Percentiles rank a stretch among this genome's conserved stretches.
These are phyloP conservation scores for Combretum micranthum DNA, from an alignment of 345 rosid species.

Conservation along the genomic window DNA sequence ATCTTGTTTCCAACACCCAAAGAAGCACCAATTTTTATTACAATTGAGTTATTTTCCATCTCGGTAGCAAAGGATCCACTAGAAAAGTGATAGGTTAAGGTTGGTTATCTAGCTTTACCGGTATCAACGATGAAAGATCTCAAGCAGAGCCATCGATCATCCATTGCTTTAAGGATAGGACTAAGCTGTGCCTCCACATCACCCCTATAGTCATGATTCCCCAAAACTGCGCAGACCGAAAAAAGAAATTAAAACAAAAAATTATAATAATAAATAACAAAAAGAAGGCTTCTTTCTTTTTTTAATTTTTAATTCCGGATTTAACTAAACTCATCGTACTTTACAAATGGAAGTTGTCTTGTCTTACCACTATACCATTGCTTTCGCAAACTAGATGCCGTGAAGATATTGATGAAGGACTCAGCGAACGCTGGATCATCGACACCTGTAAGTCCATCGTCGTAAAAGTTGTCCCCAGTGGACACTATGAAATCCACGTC, in stretches of 20 bases:
- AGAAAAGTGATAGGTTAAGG: too few relatives aligned
- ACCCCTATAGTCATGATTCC: slow-evolving; percentile 69
- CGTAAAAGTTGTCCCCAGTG: slow-evolving; percentile 51
- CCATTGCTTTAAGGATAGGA: slow-evolving; percentile 29
- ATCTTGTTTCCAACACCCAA: too few relatives aligned
- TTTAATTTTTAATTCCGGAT: too few relatives aligned
- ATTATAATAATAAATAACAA: background rate
- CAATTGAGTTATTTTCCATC: too few relatives aligned
- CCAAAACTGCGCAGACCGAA: slow-evolving; percentile 57
- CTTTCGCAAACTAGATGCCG: slow-evolving; percentile 34
- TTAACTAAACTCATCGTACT: too few relatives aligned
- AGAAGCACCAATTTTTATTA: too few relatives aligned
- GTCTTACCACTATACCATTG: slow-evolving; percentile 41
- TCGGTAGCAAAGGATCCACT: too few relatives aligned
- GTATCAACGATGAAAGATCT: slow-evolving; percentile 41
- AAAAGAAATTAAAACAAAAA: background rate
- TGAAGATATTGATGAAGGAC: slow-evolving; percentile 38
- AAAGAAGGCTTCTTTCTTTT: background rate
- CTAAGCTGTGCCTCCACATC: slow-evolving; percentile 51
- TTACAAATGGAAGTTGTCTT: background rate
- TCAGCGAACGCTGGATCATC: slow-evolving; percentile 35
- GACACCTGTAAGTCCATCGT: slow-evolving; percentile 30
- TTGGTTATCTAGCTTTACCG: slow-evolving; percentile 30
- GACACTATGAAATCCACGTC: slow-evolving; percentile 38
- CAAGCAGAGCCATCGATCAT: slow-evolving; percentile 48